Percentiles rank a stretch among this genome's conserved stretches.
Conservation (phyloP, 163 green algal genomes). For the Volvox carteri region DNA sequence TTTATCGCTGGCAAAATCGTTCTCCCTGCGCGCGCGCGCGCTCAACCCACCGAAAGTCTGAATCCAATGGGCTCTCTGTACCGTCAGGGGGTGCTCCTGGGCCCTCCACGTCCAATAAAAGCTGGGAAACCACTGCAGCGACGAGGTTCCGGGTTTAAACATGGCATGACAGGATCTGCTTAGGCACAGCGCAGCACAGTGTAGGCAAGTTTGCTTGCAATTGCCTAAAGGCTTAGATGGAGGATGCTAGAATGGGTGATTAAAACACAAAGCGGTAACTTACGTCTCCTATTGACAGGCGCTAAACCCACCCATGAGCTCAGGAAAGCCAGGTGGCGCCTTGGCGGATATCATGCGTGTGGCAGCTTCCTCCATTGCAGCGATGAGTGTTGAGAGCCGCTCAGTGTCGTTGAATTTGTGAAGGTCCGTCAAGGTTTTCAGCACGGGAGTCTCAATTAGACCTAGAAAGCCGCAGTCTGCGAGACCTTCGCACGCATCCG, state of each 20-base stretch:
- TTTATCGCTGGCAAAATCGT: no score
- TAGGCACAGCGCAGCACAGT: no score
- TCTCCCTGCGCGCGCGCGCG: no score
- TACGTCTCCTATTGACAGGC: no score
- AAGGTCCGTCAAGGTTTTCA: conserved; percentile 29
- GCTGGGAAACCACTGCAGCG: conserved; percentile 22
- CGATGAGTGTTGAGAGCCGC: not conserved
- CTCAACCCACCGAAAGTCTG: conserved; percentile 28
- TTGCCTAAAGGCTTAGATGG: no score
- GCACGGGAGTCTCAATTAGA: conserved; percentile 33
- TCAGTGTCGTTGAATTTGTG: conserved; percentile 50
- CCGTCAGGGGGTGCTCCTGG: conserved; percentile 36
- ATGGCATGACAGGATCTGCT: no score
- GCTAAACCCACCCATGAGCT: conserved; percentile 38
- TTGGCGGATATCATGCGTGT: conserved; percentile 1
- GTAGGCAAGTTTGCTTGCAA: no score
- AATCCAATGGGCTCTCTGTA: conserved; percentile 34
- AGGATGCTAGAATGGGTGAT: no score
- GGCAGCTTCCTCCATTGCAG: not conserved
- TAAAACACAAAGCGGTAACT: no score
- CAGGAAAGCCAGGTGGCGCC: conserved; percentile 10
- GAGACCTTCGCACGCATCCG: conserved; percentile 6
- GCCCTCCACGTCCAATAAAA: conserved; percentile 38
- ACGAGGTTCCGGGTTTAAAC: no score
- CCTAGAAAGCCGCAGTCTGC: conserved; percentile 12